Base-by-base conservation (phyloP, 805 yeast genomes). In the Starmerella kuoi region DNA sequence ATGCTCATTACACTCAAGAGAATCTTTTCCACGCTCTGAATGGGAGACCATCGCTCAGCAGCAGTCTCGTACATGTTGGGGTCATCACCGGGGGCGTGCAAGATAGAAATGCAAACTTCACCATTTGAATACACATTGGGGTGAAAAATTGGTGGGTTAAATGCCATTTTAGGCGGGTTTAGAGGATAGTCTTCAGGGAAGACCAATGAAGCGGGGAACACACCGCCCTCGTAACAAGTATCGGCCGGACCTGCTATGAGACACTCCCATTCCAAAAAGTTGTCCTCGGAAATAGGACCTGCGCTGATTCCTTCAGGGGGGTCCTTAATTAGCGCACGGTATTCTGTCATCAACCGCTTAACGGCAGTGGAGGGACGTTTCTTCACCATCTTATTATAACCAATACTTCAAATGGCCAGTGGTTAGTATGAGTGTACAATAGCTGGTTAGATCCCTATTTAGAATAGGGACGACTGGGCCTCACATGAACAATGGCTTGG, bases 1-100 rank as follows among this genome's bases (percentile, higher is more conserved):
- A 91, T 87, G 55, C 94, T 82, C 71, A 87, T 76, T 19, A 91
- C 97, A 61, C 94, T 80, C 45, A 91, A 64, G 47, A 91, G 66
- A 47, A 91, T 91, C 70, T 91, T 91, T 63, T 91, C 98, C n/a
- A 91, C 87, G 58, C 94, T 82, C 61, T 91, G 98, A 24, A 91
- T 87, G 0, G 98, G 98, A 5, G 94, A 82, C 98, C 98, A 91
- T 51, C 98, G 68, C 63, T 91, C 98, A 53, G 87, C 93, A 0
- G 97, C 94, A 24, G 83, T 64, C 61, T 91, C 98, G 63, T 91
- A 91, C 70, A 80, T 86, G 60, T 86, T 75, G 18, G 98, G 97
- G 61, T 91, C 98, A 54, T 87, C 94, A 9, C 98, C 98, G 1
- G 97, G 95, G 1, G 95, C 77, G 59, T 91, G 98, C 50, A 91